Conservation (phyloP, 2,329 filamentous ascomycete genomes). For the Hortaea werneckii region DNA sequence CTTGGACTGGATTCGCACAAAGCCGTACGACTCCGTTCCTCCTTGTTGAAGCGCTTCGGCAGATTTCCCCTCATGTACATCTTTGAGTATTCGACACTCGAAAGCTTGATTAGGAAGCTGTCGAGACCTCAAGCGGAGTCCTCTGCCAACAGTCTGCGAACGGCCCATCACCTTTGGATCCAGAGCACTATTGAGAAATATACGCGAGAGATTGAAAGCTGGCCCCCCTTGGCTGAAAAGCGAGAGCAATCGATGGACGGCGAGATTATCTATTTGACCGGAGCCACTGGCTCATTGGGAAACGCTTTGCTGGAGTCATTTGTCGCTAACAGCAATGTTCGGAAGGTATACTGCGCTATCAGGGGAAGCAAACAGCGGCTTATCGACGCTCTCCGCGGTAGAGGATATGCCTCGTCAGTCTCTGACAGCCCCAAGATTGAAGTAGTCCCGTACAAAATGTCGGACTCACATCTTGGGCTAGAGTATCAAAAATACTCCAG, state of each 20-base stretch:
- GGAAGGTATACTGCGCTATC: conserved; percentile 21
- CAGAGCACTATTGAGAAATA: neutral
- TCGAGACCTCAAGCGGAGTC: conserved; percentile 12
- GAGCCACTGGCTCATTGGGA: conserved; percentile 27
- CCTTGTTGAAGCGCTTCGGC: neutral
- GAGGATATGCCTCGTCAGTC: conserved; percentile 11
- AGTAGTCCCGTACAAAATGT: conserved; percentile 11
- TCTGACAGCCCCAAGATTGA: neutral
- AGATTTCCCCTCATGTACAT: conserved; percentile 6
- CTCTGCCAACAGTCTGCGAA: conserved; percentile 19
- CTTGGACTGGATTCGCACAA: conserved; percentile 1
- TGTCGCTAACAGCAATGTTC: conserved; percentile 15
- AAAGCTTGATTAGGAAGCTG: conserved; percentile 7
- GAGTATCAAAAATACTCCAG: conserved; percentile 10
- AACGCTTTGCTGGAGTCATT: conserved; percentile 23
- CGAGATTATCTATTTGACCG: conserved; percentile 17
- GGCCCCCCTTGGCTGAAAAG: neutral
- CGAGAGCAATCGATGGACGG: neutral
- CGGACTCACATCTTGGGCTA: conserved; percentile 14
- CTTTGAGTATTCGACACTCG: conserved; percentile 34
- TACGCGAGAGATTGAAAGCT: neutral
- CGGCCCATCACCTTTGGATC: neutral
- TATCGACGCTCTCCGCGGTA: conserved; percentile 10
- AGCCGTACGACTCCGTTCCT: neutral
- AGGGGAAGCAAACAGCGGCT: conserved; percentile 13